Evolutionary conservation across 257 asterid species (phyloP).

Genomic region (Perilla frutescens): DNA sequence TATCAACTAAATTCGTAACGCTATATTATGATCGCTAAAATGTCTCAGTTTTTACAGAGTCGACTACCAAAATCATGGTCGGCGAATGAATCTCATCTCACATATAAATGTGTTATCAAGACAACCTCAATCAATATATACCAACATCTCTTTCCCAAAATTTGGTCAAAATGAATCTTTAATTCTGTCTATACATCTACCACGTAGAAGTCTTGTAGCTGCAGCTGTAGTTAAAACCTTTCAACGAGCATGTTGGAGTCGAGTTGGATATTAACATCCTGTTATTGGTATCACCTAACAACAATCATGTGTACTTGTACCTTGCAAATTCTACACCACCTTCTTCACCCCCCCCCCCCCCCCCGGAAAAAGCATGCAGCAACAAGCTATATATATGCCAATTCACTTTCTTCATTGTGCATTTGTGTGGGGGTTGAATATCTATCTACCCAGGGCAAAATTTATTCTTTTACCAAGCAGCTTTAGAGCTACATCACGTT

Average conservation of each 20-base stretch:
- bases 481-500: slow-evolving; percentile 54
- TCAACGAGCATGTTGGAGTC: no score
- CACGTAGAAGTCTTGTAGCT: no score
- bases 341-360: neutral
- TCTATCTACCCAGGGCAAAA: neutral
- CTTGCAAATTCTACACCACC: no score
- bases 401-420: slow-evolving; percentile 13
- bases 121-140: neutral
- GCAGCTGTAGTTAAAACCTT: no score
- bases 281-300: no score
- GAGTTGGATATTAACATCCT: neutral
- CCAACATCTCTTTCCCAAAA: neutral
- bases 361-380: neutral
- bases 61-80: neutral
- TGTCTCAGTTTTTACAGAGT: neutral
- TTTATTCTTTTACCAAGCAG: slow-evolving; percentile 3
- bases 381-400: neutral
- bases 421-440: neutral
- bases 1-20: neutral
- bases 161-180: neutral
- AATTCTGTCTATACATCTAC: no score
- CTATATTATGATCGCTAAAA: neutral
- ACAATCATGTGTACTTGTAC: no score
- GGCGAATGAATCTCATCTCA: no score
- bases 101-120: neutral